These are phyloP conservation scores for Mortierella sp. DNA, from an alignment of 371 early-diverging fungal genomes.

Conservation along the genomic window DNA sequence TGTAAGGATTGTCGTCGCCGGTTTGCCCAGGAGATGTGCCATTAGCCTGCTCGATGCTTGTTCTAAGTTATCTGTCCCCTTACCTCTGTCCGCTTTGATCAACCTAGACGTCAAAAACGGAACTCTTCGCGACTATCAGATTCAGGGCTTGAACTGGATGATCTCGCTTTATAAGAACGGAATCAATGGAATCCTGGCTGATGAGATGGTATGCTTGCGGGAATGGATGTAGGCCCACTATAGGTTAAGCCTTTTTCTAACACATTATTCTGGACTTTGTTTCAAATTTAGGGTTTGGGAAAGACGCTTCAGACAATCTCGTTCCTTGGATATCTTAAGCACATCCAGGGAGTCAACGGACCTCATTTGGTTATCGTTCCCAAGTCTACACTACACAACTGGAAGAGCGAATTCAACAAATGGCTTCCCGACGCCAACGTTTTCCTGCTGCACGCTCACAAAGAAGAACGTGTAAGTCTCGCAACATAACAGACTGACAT, in stretches of 20 bases:
- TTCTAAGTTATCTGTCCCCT: background rate
- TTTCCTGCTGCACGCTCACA: conserved; percentile 95
- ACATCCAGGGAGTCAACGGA: conserved; percentile 80
- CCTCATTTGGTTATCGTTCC: conserved; percentile 98
- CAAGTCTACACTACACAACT: conserved; percentile 98
- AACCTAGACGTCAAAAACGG: conserved; percentile 89
- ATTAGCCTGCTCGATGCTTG: background rate
- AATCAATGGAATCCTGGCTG: conserved; percentile 99
- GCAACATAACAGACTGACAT: background rate
- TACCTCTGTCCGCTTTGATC: background rate
- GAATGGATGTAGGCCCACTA: background rate
- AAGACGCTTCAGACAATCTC: conserved; percentile 99
- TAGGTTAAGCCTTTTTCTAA: background rate
- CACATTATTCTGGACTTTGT: background rate
- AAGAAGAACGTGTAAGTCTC: conserved; percentile 82
- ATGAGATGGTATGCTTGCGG: conserved; percentile 92
- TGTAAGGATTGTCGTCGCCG: conserved; percentile 63
- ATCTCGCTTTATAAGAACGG: conserved; percentile 96
- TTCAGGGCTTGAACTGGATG: conserved; percentile 99
- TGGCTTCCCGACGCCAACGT: conserved; percentile 96
- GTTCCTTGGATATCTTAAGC: conserved; percentile 94
- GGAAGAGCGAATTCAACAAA: conserved; percentile 93
- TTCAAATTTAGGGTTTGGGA: conserved; percentile 88
- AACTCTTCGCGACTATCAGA: conserved; percentile 94
- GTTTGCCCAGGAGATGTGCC: background rate